Evolutionary conservation across 2,329 filamentous ascomycete species (phyloP).

Genomic region (Cladosporium austrohemisphaericum): DNA sequence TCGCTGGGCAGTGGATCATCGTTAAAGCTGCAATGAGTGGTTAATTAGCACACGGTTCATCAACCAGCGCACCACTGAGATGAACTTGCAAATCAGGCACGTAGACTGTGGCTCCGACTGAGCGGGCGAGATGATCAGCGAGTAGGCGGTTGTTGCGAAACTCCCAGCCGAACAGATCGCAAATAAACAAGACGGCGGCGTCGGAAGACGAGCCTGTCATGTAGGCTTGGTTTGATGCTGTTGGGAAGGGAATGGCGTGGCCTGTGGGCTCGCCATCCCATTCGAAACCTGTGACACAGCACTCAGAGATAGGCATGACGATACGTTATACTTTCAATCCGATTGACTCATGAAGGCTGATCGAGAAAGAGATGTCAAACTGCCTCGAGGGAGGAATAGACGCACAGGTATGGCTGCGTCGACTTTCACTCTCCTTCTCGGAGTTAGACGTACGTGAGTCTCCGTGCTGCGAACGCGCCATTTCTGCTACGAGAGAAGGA

Average conservation of each 20-base stretch:
- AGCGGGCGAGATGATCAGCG: slow-evolving; percentile 46
- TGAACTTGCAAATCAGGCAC: slow-evolving; percentile 34
- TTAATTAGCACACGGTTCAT: neutral
- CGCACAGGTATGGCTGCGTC: too few relatives aligned
- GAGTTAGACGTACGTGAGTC: too few relatives aligned
- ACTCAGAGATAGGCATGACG: slow-evolving; percentile 13
- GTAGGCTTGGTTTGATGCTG: slow-evolving; percentile 25
- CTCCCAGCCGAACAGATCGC: slow-evolving; percentile 42
- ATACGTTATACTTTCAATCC: too few relatives aligned
- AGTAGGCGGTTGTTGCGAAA: slow-evolving; percentile 45
- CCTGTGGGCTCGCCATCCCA: slow-evolving; percentile 27
- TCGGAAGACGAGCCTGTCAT: slow-evolving; percentile 27
- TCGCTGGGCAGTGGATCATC: slow-evolving; percentile 21
- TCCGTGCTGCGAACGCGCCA: too few relatives aligned
- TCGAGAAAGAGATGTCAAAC: too few relatives aligned
- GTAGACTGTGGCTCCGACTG: slow-evolving; percentile 47
- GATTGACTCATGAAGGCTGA: too few relatives aligned
- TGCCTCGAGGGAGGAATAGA: too few relatives aligned
- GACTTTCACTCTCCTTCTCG: too few relatives aligned
- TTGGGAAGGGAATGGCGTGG: slow-evolving; percentile 16
- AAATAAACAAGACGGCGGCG: slow-evolving; percentile 27
- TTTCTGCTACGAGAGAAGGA: too few relatives aligned
- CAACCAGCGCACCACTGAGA: too few relatives aligned
- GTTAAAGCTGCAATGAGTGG: slow-evolving; percentile 20
- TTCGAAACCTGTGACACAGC: slow-evolving; percentile 27